Base-by-base conservation (phyloP, 768 basidiomycete species). In the Kwoniella dendrophila region DNA sequence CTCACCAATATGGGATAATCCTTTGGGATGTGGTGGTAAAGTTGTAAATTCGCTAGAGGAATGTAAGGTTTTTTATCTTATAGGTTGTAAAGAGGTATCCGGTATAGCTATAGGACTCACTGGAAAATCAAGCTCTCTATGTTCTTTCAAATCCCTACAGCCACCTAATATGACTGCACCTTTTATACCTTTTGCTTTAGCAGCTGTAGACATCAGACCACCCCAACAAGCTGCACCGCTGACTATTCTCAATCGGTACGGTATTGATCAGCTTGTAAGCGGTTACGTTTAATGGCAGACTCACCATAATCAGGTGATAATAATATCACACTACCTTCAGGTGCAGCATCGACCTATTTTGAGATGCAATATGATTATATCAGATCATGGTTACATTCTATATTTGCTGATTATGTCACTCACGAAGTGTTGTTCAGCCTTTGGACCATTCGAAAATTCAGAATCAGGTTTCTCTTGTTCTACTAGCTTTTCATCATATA, bases 171-270 rank as follows among this genome's bases (percentile, higher is more conserved):
- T 88, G 41, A 95, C 82, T 47, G 88, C 90, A 11, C 90, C 92
- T 24, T 81, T 81, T 12, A 86, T 87, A 20, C 84, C 84, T 58
- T 87, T 86, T 12, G 85, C 84, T 72, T 86, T 84, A 1, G 92
- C 92, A 22, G 90, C 90, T 0, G 90, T 89, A 11, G 90, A 87
- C 91, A 92, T 91, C 22, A 80, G 85, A 20, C 92, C 92, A 24
- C 92, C 92, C 92, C 92, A 95, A 5, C 92, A 89, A 3, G 91
- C 90, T 69, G 86, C 59, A 22, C 59, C 27, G 29, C 24, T n/a
- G 18, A 59, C 58, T 59, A 33, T 54, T 47, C 34, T n/a, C n/a
- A n/a, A n/a, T n/a, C n/a, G n/a, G n/a, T n/a, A n/a, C n/a, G n/a
- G n/a, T n/a, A n/a, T n/a, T n/a, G n/a, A n/a, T n/a, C n/a, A n/a